Base-by-base conservation (phyloP, 305 asterid genomes). In the Plantago coronopus region DNA sequence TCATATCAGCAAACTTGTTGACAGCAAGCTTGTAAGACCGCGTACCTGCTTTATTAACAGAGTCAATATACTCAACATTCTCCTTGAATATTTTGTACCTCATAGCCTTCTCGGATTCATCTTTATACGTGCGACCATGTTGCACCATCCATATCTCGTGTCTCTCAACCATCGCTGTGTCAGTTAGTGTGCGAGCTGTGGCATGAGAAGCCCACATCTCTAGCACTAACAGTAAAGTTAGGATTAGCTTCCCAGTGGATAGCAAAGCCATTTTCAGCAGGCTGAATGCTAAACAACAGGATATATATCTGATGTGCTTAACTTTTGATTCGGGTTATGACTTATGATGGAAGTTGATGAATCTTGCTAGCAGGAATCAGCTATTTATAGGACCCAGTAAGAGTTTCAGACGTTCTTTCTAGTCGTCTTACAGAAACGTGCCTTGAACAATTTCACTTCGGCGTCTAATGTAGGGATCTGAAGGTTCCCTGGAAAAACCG, bases 61-160 rank as follows among this genome's bases (percentile, higher is more conserved):
- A 51, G 37, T 51, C 18, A 12, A 51, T 51, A 17, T 51, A 51
- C 38, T 22, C 10, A 13, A 51, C 11, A 51, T 51, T 51, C 57
- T 51, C 12, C 34, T 22, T 51, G 57, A 51, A 51, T 22, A 22
- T 22, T 22, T 51, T 23, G 18, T 12, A 51, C 4, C 57, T 51
- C 18, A 7, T 14, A 51, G 57, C 57, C 57, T 51, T 51, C 57
- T 51, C 57, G 34, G 38, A 5, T 51, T 51, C 57, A 51, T 51
- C 57, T 23, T 15, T 51, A 51, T 51, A 51, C 5, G 57, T 51
- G 18, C 57, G 57, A 51, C 38, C 57, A 23, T 51, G 57, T 23
- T 22, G 38, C 13, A 4, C 57, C 38, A 51, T 51, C 57, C 57
- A 51, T 15, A 51, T 12, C 38, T 51, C 57, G 23, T 51, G 38